These are phyloP conservation scores for Agaricus subrufescens DNA, from an alignment of 768 basidiomycete genomes.

Conservation along the genomic window DNA sequence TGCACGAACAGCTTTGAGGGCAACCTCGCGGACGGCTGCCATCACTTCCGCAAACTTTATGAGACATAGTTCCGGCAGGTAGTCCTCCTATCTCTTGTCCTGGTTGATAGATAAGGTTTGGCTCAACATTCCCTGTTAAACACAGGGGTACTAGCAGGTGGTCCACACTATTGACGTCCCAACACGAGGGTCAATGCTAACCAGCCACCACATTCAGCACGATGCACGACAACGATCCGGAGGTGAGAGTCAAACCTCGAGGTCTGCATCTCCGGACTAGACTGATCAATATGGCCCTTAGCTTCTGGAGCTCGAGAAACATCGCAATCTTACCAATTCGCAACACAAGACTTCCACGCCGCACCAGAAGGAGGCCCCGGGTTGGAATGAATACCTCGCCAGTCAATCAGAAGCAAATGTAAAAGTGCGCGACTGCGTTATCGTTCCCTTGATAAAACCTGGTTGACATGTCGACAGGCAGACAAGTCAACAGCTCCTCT, in stretches of 20 bases:
- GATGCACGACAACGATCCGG: conserved; percentile 56
- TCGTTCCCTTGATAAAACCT: not conserved
- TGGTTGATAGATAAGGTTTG: not conserved
- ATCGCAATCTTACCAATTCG: conserved; percentile 36
- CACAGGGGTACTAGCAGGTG: conserved; percentile 6
- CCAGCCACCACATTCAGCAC: conserved; percentile 30
- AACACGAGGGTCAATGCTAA: not conserved
- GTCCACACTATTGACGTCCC: not conserved
- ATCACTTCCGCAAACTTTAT: not conserved
- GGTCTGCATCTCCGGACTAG: not conserved
- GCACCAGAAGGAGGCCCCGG: conserved; percentile 47
- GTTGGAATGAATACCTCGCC: conserved; percentile 69
- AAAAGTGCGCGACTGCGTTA: conserved; percentile 37
- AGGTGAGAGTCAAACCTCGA: conserved; percentile 25
- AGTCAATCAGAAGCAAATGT: conserved; percentile 59
- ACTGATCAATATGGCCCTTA: conserved; percentile 15
- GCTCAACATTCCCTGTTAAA: not conserved
- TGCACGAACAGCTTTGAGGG: not conserved
- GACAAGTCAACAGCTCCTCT: conserved; percentile 28
- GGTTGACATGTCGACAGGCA: conserved; percentile 26
- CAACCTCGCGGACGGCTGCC: not conserved
- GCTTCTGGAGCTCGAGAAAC: conserved; percentile 51
- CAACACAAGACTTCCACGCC: conserved; percentile 46
- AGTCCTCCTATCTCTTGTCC: not conserved
- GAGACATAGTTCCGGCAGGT: conserved; percentile 3